phyloP scores from a whole-genome alignment of 2,329 filamentous ascomycete species.

The Aureobasidium sp. region DNA sequence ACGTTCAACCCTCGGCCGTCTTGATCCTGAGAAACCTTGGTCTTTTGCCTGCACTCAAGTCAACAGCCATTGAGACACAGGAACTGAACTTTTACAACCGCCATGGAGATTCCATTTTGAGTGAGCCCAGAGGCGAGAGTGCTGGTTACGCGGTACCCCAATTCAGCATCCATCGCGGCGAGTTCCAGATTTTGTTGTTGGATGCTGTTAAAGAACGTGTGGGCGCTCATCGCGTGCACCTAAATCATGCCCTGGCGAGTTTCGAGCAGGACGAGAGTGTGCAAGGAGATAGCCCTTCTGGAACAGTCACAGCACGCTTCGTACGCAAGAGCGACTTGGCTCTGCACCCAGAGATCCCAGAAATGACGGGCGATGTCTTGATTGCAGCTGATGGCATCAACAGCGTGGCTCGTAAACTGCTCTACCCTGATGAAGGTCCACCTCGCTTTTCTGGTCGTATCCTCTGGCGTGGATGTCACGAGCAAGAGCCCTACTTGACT shows the following conservation, averaged over 20 bases:
- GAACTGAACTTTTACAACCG: constrained; percentile 39
- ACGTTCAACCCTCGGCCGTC: constrained; percentile 38
- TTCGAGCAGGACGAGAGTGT: constrained; percentile 26
- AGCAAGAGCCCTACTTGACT: constrained; percentile 33
- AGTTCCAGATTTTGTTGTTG: constrained; percentile 37
- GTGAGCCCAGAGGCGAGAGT: constrained; percentile 31
- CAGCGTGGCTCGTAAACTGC: constrained; percentile 30
- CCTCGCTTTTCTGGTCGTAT: constrained; percentile 39
- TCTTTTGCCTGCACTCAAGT: constrained; percentile 31
- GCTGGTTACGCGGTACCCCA: constrained; percentile 38
- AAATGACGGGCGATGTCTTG: constrained; percentile 27
- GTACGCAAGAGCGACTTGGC: constrained; percentile 21
- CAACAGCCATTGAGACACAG: constrained; percentile 32
- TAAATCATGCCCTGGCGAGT: constrained; percentile 29
- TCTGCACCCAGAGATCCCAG: constrained; percentile 21
- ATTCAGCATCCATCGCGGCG: constrained; percentile 37
- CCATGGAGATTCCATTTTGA: constrained; percentile 35
- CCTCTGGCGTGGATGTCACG: constrained; percentile 37
- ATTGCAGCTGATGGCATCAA: constrained; percentile 40
- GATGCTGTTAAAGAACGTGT: constrained; percentile 34
- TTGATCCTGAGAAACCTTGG: constrained; percentile 37
- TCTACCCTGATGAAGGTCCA: constrained; percentile 37
- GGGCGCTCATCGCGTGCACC: constrained; percentile 29
- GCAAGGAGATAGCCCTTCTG: not conserved
- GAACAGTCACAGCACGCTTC: constrained; percentile 31